Percentiles rank a stretch among this genome's conserved stretches.
Evolutionary conservation across 2,329 filamentous ascomycete genomes (phyloP).

Genomic region (Fusarium musae): DNA sequence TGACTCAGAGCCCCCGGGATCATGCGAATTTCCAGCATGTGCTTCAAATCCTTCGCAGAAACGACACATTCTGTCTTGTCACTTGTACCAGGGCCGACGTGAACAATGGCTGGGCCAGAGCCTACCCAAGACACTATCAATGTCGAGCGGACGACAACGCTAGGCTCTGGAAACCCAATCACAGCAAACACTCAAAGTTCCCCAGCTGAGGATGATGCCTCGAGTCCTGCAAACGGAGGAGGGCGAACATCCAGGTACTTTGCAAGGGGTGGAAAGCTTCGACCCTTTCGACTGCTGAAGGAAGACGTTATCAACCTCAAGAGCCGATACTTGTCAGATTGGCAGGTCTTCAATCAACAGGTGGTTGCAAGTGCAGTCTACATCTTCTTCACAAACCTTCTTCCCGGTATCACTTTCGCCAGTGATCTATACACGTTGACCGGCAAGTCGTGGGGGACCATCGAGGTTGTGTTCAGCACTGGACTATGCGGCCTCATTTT

Average conservation of each 20-base stretch:
- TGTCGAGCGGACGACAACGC: conserved; percentile 11
- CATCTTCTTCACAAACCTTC: conserved; percentile 74
- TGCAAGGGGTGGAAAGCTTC: conserved; percentile 55
- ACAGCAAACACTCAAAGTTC: conserved; percentile 8
- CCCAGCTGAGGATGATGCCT: neutral
- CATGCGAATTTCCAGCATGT: conserved; percentile 5
- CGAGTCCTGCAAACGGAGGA: neutral
- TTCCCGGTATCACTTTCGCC: conserved; percentile 75
- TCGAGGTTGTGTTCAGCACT: conserved; percentile 74
- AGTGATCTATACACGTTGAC: conserved; percentile 72
- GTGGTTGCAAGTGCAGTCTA: conserved; percentile 72
- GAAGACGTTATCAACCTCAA: conserved; percentile 60
- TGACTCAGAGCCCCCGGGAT: neutral
- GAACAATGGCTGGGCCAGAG: conserved; percentile 12
- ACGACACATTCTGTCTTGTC: neutral
- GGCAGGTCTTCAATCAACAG: conserved; percentile 71
- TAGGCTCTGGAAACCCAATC: conserved; percentile 24
- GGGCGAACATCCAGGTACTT: conserved; percentile 39
- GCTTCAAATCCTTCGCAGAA: neutral
- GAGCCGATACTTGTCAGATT: conserved; percentile 62
- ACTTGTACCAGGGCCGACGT: neutral
- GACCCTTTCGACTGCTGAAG: conserved; percentile 63
- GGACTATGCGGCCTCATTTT: conserved; percentile 73
- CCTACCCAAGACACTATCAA: conserved; percentile 7
- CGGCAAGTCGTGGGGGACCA: conserved; percentile 71